A percentile compares a stretch with the other conserved stretches of the same genome.
These are phyloP conservation scores for Coemansia javaensis DNA, from an alignment of 192 early-diverging fungal genomes.

Conservation along the genomic window DNA sequence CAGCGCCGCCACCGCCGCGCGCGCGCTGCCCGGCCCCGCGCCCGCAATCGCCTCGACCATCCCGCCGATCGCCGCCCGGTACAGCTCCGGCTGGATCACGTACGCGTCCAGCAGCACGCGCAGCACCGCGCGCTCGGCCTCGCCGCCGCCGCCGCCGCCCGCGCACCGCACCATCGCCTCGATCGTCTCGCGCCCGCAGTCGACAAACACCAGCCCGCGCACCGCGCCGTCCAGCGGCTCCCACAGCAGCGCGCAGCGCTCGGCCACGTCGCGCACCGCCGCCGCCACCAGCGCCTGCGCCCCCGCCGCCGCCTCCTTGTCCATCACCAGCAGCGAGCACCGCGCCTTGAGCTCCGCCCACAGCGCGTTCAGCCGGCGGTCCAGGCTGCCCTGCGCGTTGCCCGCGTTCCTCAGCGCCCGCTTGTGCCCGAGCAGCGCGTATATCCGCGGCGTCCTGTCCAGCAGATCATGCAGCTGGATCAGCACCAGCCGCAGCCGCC, in stretches of 20 bases:
- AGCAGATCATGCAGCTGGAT: conserved; percentile 32
- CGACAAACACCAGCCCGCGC: conserved; percentile 30
- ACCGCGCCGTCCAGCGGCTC: conserved; percentile 20
- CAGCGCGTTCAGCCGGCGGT: conserved; percentile 29
- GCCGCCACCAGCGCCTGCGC: conserved; percentile 17
- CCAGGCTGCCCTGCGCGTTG: conserved; percentile 16
- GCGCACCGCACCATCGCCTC: conserved; percentile 1
- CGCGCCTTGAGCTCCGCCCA: conserved; percentile 35
- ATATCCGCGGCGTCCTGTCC: conserved; percentile 29
- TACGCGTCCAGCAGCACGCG: conserved; percentile 2
- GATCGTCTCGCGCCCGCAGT: conserved; percentile 1
- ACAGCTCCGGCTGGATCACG: conserved; percentile 25
- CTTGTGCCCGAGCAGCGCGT: conserved; percentile 27
- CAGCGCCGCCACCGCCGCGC: conserved; percentile 15
- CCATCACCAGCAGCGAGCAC: conserved; percentile 33
- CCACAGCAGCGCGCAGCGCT: conserved; percentile 32
- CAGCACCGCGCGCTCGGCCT: neutral
- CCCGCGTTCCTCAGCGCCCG: conserved; percentile 13
- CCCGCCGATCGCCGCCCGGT: conserved; percentile 24
- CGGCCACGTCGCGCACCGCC: conserved; percentile 7
- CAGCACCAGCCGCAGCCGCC: conserved; percentile 39
- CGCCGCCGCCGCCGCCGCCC: conserved; percentile 4
- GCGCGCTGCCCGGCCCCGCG: neutral
- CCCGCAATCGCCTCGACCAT: conserved; percentile 9
- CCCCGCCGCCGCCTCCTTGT: conserved; percentile 14